Evolutionary conservation across 164 flowering plant genomes (phyloP), one percentile per base, ranked within the genome.

Genomic region (Kingdonia uniflora): DNA sequence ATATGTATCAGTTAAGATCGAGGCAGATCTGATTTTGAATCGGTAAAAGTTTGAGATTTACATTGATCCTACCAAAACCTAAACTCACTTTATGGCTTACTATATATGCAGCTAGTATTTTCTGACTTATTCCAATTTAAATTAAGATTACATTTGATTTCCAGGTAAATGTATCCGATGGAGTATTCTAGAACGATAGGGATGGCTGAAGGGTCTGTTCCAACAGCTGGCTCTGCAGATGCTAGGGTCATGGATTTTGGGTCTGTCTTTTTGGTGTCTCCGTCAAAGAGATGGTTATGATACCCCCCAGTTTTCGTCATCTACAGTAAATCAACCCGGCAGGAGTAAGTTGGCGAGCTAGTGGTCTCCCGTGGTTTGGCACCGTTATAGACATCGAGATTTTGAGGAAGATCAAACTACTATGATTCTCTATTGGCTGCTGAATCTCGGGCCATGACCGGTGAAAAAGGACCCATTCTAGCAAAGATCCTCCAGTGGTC

Each of bases 161-260:
- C 22, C 26, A 94, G 99, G 99, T 94, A 46, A 79, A 73, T 61
- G 96, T 94, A 59, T 79, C n/a, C 77, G 41, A 94, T 94, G 99
- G 99, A 94, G 56, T 94, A 94, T 57, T 81, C 97, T 35, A 81
- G 99, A 68, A 92, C 82, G 71, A 76, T 94, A 2, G 14, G 62
- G 55, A 24, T 70, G 60, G 77, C 68, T 15, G 96, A 88, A 60
- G 95, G 84, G 12, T 49, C 83, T 46, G 64, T 66, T 55, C 74
- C 76, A 19, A 41, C 71, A 3, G 19, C 79, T 64, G 79, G 67
- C 8, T 14, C 81, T 49, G 63, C 76, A 26, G 97, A 87, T 58
- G 68, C 90, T n/a, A 88, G 95, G 64, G 74, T 80, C 43, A 82
- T 94, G 95, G 97, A 85, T 74, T 94, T 94, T 76, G 99, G 99